phyloP scores from a whole-genome alignment of 306 rosid genomes.

The Rosa persica region DNA sequence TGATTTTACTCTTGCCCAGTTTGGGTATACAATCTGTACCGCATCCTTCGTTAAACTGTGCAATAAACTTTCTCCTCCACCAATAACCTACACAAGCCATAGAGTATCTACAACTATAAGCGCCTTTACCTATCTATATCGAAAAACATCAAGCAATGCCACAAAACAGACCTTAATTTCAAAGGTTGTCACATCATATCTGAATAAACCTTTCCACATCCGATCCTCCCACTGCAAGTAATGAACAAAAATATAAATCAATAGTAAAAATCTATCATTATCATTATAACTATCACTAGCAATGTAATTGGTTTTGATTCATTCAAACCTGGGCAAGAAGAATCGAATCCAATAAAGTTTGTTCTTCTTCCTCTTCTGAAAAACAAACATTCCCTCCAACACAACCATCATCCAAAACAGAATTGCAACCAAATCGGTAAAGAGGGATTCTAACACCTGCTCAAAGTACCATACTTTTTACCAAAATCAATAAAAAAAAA shows the following conservation, averaged over 20 bases:
- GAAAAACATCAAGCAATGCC: neutral
- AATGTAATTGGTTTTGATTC: neutral
- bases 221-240: constrained; percentile 43
- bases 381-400: neutral
- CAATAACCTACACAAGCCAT: constrained; percentile 27
- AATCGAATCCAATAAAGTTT: constrained; percentile 30
- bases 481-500: neutral
- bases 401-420: constrained; percentile 6
- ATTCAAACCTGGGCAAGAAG: constrained; percentile 35
- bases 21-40: constrained; percentile 8
- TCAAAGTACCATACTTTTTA: neutral
- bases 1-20: constrained; percentile 4
- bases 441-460: constrained; percentile 33
- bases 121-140: neutral
- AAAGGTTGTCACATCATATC: constrained; percentile 39
- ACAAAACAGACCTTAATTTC: constrained; percentile 38
- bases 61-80: constrained; percentile 38
- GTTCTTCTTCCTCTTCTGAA: constrained; percentile 21
- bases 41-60: constrained; percentile 39
- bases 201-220: constrained; percentile 33
- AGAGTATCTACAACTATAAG: constrained; percentile 5
- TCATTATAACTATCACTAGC: neutral
- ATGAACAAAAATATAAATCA: neutral
- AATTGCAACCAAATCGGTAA: constrained; percentile 27
- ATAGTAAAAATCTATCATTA: neutral